Evolutionary conservation across 352 stramenopile species (phyloP).

Genomic region (Pythium rishiriense): DNA sequence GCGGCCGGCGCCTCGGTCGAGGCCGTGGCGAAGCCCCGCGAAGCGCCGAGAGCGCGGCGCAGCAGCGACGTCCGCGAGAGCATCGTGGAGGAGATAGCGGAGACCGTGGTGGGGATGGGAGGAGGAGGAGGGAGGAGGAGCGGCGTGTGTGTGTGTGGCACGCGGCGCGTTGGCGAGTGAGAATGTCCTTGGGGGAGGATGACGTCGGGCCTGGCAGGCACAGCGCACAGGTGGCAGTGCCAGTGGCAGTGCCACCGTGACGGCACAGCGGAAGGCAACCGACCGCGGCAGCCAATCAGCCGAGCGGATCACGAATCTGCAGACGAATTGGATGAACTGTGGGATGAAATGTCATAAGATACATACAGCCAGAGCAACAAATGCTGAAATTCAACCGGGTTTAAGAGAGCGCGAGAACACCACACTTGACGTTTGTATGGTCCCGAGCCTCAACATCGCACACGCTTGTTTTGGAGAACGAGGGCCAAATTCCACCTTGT

Average conservation of each 20-base stretch:
- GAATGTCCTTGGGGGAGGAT: neutral
- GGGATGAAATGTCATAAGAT: constrained; percentile 2
- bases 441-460: too few species aligned
- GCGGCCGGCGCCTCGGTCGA: constrained; percentile 8
- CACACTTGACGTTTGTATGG: too few species aligned
- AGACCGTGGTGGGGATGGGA: neutral
- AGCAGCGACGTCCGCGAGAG: constrained; percentile 9
- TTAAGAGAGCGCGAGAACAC: neutral
- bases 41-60: constrained; percentile 6
- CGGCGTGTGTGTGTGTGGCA: neutral
- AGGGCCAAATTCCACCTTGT: neutral
- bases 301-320: constrained; percentile 13
- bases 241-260: too few species aligned
- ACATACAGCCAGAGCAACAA: constrained; percentile 10
- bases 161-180: neutral
- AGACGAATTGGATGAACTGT: constrained; percentile 12
- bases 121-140: too few species aligned
- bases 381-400: constrained; percentile 16
- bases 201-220: neutral
- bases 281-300: constrained; percentile 16
- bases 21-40: neutral
- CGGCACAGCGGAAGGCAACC: neutral
- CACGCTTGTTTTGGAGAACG: neutral
- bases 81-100: neutral
- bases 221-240: too few species aligned